Base-by-base conservation (phyloP, 2,329 filamentous ascomycete species). In the Fusarium sp. region DNA sequence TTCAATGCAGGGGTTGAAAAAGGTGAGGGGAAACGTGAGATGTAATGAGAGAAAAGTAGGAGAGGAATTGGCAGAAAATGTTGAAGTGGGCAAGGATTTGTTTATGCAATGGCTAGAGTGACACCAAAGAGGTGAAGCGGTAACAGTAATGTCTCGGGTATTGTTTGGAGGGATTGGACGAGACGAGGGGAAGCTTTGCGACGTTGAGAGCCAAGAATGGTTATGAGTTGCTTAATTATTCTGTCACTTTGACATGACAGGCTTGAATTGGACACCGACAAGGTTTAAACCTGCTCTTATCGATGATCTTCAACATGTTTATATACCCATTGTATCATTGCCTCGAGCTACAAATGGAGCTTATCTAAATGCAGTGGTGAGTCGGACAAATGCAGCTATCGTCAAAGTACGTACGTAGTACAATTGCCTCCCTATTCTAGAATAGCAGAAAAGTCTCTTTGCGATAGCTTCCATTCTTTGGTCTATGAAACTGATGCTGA, bases 141-240 rank as follows among this genome's bases (percentile, higher is more conserved):
- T 63, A 38, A 57, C 60, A 63, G 60, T 15, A 60, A 33, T 66
- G 62, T 65, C 46, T 65, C 62, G 48, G 63, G 22, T 60, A 33
- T 62, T 48, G 49, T 66, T 56, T 66, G 63, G 62, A 56, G 63
- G 57, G 61, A 46, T 44, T 53, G 22, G 18, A 38, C 39, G 40
- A 24, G 40, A 22, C 40, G 53, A 66, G 43, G 53, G 60, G 36
- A 34, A 26, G 11, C 22, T 6, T 44, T 60, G 51, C 18, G 14
- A 58, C 44, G 44, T 24, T 48, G 53, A 49, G 49, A 50, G 26
- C 45, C 40, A 34, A 34, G 22, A 14, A 11, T 26, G 36, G n/a
- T 18, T n/a, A 26, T 26, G 51, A 50, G 58, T 39, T 58, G 22
- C 51, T 33, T 63, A 20, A 13, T 36, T 43, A 26, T 58, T 64